phyloP scores from a whole-genome alignment of 192 early-diverging fungal species.

The Coemansia sp. region DNA sequence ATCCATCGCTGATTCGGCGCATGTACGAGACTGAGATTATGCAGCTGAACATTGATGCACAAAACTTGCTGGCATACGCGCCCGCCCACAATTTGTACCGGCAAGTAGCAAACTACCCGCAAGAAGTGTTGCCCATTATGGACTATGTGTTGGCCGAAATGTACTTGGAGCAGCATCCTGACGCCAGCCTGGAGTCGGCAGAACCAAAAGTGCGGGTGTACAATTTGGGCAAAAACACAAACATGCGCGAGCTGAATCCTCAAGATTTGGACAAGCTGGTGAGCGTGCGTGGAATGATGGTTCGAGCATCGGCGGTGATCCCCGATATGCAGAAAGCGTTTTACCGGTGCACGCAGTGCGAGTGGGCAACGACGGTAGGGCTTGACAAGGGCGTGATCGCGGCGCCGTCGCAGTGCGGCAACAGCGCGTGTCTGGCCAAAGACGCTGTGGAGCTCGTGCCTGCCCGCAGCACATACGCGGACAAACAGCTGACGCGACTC shows the following conservation, averaged over 20 bases:
- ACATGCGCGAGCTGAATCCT: conserved; percentile 95
- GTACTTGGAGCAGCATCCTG: conserved; percentile 70
- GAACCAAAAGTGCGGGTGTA: conserved; percentile 80
- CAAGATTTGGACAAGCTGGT: conserved; percentile 96
- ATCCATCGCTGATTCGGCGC: conserved; percentile 65
- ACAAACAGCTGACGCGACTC: conserved; percentile 83
- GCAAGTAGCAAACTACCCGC: conserved; percentile 79
- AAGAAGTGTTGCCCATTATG: conserved; percentile 68
- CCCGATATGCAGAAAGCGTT: conserved; percentile 94
- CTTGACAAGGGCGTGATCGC: conserved; percentile 57
- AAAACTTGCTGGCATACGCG: conserved; percentile 63
- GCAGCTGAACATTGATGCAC: conserved; percentile 56
- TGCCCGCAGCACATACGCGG: conserved; percentile 62
- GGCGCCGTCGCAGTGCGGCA: conserved; percentile 53
- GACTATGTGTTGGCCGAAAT: conserved; percentile 60
- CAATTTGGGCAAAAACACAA: conserved; percentile 73
- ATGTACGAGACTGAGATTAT: conserved; percentile 50
- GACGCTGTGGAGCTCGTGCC: conserved; percentile 59
- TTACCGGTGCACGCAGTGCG: conserved; percentile 88
- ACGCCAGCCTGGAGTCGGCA: conserved; percentile 60
- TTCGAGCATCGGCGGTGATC: conserved; percentile 87
- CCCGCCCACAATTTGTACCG: conserved; percentile 76
- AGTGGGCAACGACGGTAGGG: conserved; percentile 58
- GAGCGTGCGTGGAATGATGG: conserved; percentile 90
- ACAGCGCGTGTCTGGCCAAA: conserved; percentile 69